Evolutionary conservation across 2,329 filamentous ascomycete genomes (phyloP), one percentile per base, ranked within the genome.

Genomic region (Phyllosticta citrichinensis): DNA sequence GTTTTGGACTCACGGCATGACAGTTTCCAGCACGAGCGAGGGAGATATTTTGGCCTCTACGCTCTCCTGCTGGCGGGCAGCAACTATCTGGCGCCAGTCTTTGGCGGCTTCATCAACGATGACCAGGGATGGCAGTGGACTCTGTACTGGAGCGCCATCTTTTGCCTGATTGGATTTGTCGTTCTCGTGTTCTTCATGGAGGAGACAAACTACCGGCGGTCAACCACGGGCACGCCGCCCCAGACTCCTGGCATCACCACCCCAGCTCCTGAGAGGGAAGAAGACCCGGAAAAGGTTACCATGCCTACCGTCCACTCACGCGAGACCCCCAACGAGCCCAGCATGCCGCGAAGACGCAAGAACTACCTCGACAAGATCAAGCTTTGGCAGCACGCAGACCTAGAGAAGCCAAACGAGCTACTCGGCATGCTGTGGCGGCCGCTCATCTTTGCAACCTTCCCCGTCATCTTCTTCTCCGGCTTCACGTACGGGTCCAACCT

Each of bases 171-270:
- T 1, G 74, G 71, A 10, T 79, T 81, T 47, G 65, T 84, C 19
- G 75, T 83, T 64, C 70, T 81, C 1, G 84, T 83, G 71, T 80
- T 85, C 65, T 79, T 80, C 68, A 79, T 84, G 75, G 83, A 85
- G 68, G 83, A 85, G 68, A 84, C 83, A 5, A 84, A 82, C 67
- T 83, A 79, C 63, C 65, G 74, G 57, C 76, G 79, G 5, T 60
- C 68, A 5, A 73, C 72, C 9, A 62, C 65, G 4, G 65, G 66
- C 17, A 62, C 59, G 54, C 20, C 63, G 35, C 6, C 58, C 71
- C 17, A 47, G 40, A 47, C 56, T 11, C 52, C 59, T 2, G 57
- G 51, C 50, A 60, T 22, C 14, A 24, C 51, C 5, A 60, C 57
- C 1, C 58, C 61, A 3, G 54, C 40, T 47, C 40, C 57, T n/a